phyloP scores from a whole-genome alignment of 2,329 filamentous ascomycete genomes.

The Calonectria montana region DNA sequence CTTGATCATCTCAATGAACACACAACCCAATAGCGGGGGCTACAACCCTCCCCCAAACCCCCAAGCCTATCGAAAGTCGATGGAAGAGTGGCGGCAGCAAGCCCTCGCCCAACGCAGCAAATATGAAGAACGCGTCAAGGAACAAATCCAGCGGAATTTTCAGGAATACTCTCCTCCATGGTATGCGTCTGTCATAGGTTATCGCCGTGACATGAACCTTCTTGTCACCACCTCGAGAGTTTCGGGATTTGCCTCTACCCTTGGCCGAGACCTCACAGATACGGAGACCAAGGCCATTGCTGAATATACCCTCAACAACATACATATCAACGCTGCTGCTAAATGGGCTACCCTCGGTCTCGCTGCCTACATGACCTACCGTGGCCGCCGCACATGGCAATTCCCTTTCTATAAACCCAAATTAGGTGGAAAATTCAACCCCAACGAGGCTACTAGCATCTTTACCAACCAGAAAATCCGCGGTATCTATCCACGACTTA shows the following conservation, averaged over 20 bases:
- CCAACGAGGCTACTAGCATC: conserved; percentile 42
- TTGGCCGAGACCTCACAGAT: conserved; percentile 48
- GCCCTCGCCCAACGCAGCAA: conserved; percentile 43
- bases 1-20: conserved; percentile 30
- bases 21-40: conserved; percentile 29
- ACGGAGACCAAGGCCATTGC: conserved; percentile 50
- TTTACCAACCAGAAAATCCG: conserved; percentile 41
- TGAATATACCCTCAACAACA: conserved; percentile 46
- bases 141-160: conserved; percentile 48
- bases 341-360: conserved; percentile 41
- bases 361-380: conserved; percentile 43
- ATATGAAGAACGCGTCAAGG: conserved; percentile 44
- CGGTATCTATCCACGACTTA: conserved; percentile 37
- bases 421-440: conserved; percentile 39
- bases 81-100: conserved; percentile 48
- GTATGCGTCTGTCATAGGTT: conserved; percentile 47
- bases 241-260: conserved; percentile 43
- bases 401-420: conserved; percentile 46
- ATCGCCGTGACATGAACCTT: conserved; percentile 42
- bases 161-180: conserved; percentile 47
- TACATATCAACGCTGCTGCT: conserved; percentile 47
- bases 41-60: conserved; percentile 27
- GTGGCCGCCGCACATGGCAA: conserved; percentile 42
- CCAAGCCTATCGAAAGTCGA: conserved; percentile 40
- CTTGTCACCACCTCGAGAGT: conserved; percentile 43